Percentiles rank a stretch among this genome's conserved stretches.
Evolutionary conservation across 140 eudicot genomes (phyloP).

Genomic region (Ambrosia hybrid): DNA sequence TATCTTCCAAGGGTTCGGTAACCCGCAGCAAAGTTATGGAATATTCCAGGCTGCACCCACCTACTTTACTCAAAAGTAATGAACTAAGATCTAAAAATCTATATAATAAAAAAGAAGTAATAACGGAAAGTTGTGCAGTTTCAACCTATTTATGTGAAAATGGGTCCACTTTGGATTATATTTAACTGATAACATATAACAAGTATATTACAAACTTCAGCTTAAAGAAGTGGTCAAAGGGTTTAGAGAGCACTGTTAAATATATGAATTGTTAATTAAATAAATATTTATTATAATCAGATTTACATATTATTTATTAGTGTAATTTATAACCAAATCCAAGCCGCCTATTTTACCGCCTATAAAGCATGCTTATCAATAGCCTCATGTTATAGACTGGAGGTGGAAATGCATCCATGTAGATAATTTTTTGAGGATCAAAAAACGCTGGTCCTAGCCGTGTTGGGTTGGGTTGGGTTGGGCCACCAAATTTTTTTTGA

Average conservation of each 20-base stretch:
- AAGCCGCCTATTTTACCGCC: too few relatives aligned
- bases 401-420: too few relatives aligned
- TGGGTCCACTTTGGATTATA: not conserved
- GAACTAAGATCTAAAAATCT: slow-evolving; percentile 2
- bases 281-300: not conserved
- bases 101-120: not conserved
- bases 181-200: not conserved
- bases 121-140: not conserved
- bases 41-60: slow-evolving; percentile 65
- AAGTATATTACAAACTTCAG: too few relatives aligned
- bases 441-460: too few relatives aligned
- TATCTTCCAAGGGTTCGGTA: slow-evolving; percentile 85
- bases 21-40: slow-evolving; percentile 58
- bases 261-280: too few relatives aligned
- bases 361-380: too few relatives aligned
- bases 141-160: not conserved
- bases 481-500: too few relatives aligned
- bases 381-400: too few relatives aligned
- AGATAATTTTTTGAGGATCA: too few relatives aligned
- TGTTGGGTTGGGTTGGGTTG: too few relatives aligned
- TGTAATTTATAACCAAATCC: not conserved
- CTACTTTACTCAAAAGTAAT: slow-evolving; percentile 29
- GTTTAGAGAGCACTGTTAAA: too few relatives aligned
- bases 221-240: too few relatives aligned
- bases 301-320: not conserved